These are phyloP conservation scores for Proliferodiscus dingleyae DNA, from an alignment of 2,329 filamentous ascomycete species.

Conservation along the genomic window DNA sequence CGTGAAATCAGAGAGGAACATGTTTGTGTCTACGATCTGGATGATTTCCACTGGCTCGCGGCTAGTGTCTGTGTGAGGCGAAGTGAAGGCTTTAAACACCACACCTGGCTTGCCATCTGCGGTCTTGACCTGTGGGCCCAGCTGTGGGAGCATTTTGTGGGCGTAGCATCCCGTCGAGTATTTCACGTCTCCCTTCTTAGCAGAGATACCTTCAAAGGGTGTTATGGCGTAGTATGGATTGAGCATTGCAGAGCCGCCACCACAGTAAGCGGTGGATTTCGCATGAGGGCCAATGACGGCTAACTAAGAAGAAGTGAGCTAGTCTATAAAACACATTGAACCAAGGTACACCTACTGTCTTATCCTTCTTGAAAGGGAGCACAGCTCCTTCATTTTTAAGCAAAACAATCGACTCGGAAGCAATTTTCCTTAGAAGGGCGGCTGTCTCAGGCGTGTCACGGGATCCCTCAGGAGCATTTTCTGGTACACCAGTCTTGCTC, in stretches of 20 bases:
- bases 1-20: constrained; percentile 48
- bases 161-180: constrained; percentile 58
- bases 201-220: constrained; percentile 63
- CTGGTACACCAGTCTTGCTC: constrained; percentile 17
- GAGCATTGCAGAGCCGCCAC: constrained; percentile 59
- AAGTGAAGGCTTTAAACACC: constrained; percentile 57
- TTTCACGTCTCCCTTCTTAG: constrained; percentile 40
- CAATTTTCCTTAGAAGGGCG: constrained; percentile 47
- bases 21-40: constrained; percentile 37
- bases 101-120: constrained; percentile 47
- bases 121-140: constrained; percentile 45
- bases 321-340: no score
- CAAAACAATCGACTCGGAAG: constrained; percentile 55
- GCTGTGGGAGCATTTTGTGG: constrained; percentile 55
- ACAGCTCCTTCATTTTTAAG: constrained; percentile 55
- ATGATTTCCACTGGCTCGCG: constrained; percentile 49
- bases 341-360: constrained; percentile 25
- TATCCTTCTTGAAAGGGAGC: constrained; percentile 50
- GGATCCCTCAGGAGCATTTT: constrained; percentile 16
- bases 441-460: constrained; percentile 25
- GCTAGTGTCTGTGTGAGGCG: constrained; percentile 42
- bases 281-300: constrained; percentile 51
- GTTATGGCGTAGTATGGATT: constrained; percentile 61
- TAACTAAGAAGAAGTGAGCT: constrained; percentile 17
- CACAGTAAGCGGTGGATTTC: constrained; percentile 50